Percentiles rank a stretch among this genome's conserved stretches.
Evolutionary conservation across 495 filamentous ascomycete species (phyloP).

Genomic region (Aspergillus sparsus): DNA sequence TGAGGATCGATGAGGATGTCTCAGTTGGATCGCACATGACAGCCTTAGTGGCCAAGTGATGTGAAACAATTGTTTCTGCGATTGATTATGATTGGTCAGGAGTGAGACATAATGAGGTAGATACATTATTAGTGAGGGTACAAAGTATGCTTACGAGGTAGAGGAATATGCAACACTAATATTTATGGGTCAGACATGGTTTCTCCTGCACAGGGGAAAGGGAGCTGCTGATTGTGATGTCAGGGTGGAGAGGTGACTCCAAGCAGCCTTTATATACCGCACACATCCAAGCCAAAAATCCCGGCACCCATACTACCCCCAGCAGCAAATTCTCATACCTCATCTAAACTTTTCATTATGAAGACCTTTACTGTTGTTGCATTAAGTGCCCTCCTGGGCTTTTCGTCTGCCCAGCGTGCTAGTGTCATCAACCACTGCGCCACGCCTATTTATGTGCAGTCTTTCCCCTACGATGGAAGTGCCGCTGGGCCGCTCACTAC

Average conservation of each 20-base stretch:
- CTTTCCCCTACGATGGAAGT: conserved; percentile 34
- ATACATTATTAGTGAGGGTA: neutral
- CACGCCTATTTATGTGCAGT: conserved; percentile 33
- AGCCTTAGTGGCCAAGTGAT: neutral
- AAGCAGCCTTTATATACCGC: neutral
- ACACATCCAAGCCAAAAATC: neutral
- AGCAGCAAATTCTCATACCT: neutral
- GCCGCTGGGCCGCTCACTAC: conserved; percentile 32
- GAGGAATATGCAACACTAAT: neutral
- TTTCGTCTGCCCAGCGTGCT: conserved; percentile 32
- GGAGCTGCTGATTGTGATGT: neutral
- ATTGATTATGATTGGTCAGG: neutral
- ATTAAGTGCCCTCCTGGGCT: conserved; percentile 27
- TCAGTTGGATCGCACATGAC: neutral
- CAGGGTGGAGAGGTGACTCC: neutral
- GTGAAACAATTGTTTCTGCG: neutral
- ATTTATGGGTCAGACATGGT: neutral
- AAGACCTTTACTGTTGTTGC: conserved; percentile 27
- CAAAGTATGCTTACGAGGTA: neutral
- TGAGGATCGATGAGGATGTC: neutral
- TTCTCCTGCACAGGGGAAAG: neutral
- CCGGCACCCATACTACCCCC: neutral
- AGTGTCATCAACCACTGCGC: conserved; percentile 32
- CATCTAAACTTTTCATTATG: conserved; percentile 22
- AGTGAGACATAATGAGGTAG: neutral